A percentile compares a stretch with the other conserved stretches of the same genome.
Conservation (phyloP, 805 yeast genomes). For the Saccharomycopsis schoenii region DNA sequence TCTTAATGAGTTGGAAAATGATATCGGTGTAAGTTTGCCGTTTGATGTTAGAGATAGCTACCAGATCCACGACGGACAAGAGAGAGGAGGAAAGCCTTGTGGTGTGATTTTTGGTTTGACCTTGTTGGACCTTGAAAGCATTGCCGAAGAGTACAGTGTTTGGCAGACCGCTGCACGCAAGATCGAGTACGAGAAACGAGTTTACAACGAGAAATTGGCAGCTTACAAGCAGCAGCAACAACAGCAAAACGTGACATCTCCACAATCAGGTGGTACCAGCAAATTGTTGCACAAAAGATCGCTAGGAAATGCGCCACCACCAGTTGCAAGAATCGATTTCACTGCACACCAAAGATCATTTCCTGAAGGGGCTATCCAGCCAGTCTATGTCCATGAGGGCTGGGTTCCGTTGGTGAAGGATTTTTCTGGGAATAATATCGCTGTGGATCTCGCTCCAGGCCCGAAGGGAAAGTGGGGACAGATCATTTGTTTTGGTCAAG, state of each 20-base stretch:
- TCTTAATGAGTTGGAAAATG: conserved; percentile 73
- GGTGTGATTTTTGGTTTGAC: conserved; percentile 78
- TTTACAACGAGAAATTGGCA: conserved; percentile 16
- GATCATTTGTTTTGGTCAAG: conserved; percentile 87
- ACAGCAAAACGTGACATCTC: conserved; percentile 20
- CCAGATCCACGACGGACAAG: conserved; percentile 87
- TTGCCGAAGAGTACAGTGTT: conserved; percentile 68
- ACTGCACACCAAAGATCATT: conserved; percentile 43
- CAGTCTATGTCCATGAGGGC: conserved; percentile 71
- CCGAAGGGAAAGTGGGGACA: conserved; percentile 80
- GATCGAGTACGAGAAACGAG: conserved; percentile 23
- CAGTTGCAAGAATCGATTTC: conserved; percentile 25
- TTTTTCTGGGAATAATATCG: conserved; percentile 84
- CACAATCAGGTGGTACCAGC: conserved; percentile 21
- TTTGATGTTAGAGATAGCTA: conserved; percentile 72
- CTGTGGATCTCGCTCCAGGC: conserved; percentile 80
- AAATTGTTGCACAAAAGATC: conserved; percentile 10
- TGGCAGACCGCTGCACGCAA: conserved; percentile 71
- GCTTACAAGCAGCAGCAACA: conserved; percentile 17
- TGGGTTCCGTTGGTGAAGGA: conserved; percentile 94
- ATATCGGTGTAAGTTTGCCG: conserved; percentile 67
- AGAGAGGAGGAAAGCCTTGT: conserved; percentile 45
- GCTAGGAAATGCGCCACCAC: conserved; percentile 8
- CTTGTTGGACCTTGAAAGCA: conserved; percentile 70
- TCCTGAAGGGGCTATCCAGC: conserved; percentile 68